Percentiles rank a stretch among this genome's conserved stretches.
These are phyloP conservation scores for Prunus kanzakura DNA, from an alignment of 306 rosid genomes.

Conservation along the genomic window DNA sequence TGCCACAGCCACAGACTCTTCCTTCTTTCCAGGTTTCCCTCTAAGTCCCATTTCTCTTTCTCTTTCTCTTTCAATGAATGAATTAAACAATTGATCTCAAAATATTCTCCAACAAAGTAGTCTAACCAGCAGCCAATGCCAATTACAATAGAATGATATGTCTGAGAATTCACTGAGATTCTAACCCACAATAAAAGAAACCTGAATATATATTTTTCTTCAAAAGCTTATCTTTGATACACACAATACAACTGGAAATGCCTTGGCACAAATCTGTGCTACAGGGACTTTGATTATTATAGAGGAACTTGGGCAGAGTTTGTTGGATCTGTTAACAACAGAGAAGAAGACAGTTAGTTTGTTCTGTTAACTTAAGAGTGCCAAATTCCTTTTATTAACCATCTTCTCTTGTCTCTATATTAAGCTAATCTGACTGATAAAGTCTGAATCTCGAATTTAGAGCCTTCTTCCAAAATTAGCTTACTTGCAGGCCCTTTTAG, in stretches of 20 bases:
- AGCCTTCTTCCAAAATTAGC: background rate
- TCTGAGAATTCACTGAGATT: too few relatives aligned
- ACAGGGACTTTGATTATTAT: too few relatives aligned
- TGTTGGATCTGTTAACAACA: background rate
- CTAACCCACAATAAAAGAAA: too few relatives aligned
- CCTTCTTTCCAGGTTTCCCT: slow-evolving; percentile 35
- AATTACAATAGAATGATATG: background rate
- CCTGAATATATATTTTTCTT: too few relatives aligned
- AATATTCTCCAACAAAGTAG: background rate
- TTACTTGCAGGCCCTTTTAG: background rate
- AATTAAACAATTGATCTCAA: background rate
- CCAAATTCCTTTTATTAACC: background rate
- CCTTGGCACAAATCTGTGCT: too few relatives aligned
- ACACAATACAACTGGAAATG: background rate
- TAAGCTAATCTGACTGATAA: background rate
- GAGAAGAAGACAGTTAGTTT: background rate
- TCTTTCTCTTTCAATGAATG: background rate
- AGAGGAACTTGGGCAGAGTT: background rate
- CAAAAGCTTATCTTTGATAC: background rate
- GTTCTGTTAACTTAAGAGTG: too few relatives aligned
- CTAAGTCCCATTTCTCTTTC: slow-evolving; percentile 37
- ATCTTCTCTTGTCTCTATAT: background rate
- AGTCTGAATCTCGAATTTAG: background rate
- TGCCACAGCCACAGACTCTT: slow-evolving; percentile 74
- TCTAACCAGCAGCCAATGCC: background rate